Conservation (phyloP, 2,329 filamentous ascomycete genomes). For the Penicillium sp. region DNA sequence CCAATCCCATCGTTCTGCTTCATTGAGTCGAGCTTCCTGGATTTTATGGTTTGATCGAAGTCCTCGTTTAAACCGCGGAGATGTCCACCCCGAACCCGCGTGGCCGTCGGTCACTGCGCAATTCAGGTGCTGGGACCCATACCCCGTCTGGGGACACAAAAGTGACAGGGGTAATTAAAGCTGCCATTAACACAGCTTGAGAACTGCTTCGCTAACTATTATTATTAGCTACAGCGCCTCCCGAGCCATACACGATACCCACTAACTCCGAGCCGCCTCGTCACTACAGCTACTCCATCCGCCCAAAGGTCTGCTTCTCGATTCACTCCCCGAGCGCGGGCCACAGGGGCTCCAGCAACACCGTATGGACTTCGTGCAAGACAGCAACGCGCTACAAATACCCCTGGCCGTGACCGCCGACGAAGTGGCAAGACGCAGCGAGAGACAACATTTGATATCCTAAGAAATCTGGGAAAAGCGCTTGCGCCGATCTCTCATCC, state of each 20-base stretch:
- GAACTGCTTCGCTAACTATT: not conserved
- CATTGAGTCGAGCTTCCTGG: not conserved
- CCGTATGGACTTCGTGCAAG: conserved; percentile 57
- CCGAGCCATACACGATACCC: conserved; percentile 33
- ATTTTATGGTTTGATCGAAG: not conserved
- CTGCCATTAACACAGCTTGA: not conserved
- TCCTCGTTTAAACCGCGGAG: not conserved
- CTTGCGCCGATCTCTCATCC: conserved; percentile 51
- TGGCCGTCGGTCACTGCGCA: conserved; percentile 27
- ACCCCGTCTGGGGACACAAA: conserved; percentile 32
- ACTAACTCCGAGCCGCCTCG: conserved; percentile 37
- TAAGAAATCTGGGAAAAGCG: conserved; percentile 55
- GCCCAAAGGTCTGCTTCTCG: conserved; percentile 34
- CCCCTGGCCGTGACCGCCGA: conserved; percentile 50
- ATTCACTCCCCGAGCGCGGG: conserved; percentile 35
- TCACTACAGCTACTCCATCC: conserved; percentile 31
- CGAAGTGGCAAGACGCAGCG: conserved; percentile 52
- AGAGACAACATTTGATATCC: conserved; percentile 57
- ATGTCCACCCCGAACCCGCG: conserved; percentile 35
- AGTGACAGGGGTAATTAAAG: conserved; percentile 25
- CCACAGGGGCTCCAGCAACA: conserved; percentile 48
- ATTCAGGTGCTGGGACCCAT: conserved; percentile 19
- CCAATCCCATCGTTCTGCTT: not conserved
- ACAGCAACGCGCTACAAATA: conserved; percentile 54
- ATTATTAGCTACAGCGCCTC: conserved; percentile 34